Evolutionary conservation across 495 filamentous ascomycete genomes (phyloP), one percentile per base, ranked within the genome.

Genomic region (Podospora pseudocomata): DNA sequence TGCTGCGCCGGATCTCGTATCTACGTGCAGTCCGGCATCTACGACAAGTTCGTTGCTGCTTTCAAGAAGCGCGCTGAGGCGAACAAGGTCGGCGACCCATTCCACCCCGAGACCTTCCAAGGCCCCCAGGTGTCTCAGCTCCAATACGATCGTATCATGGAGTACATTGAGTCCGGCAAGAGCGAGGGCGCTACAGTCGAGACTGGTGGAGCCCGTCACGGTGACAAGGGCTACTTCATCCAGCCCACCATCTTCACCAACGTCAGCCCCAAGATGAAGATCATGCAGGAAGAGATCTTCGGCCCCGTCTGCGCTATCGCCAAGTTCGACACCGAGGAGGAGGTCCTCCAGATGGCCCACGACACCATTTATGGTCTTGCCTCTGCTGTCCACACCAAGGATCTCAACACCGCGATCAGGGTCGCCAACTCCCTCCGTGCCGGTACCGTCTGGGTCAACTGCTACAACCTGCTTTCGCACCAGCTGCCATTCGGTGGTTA

Each of bases 231-330:
- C 72, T 98, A 93, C 88, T 98, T 97, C 86, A 97, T 98, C 81
- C 86, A 97, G 86, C 94, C 94, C 30, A 98, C 94, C 73, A 92
- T 98, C 80, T 97, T 98, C 89, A 90, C 88, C 78, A 88, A 94
- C 78, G 94, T 97, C 66, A 89, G 83, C 58, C 79, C 86, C 68
- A 86, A 96, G 79, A 97, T 98, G 94, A 97, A 96, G 90, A 97
- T 98, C 79, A 91, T 94, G 86, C 89, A 94, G 83, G 94, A 98
- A 83, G 94, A 98, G 84, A 97, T 98, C 81, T 98, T 98, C 81
- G 94, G 94, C 64, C 94, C 94, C 64, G 94, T 98, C 68, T 92
- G 92, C 82, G 89, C 91, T 64, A 91, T 98, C 73, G 87, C 92
- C 83, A 98, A 97, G 83, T 97, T 98, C 87, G 90, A 89, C 83